Percentiles rank a stretch among this genome's conserved stretches.
Evolutionary conservation across 2,329 filamentous ascomycete genomes (phyloP).

Genomic region (Oidium heveae): DNA sequence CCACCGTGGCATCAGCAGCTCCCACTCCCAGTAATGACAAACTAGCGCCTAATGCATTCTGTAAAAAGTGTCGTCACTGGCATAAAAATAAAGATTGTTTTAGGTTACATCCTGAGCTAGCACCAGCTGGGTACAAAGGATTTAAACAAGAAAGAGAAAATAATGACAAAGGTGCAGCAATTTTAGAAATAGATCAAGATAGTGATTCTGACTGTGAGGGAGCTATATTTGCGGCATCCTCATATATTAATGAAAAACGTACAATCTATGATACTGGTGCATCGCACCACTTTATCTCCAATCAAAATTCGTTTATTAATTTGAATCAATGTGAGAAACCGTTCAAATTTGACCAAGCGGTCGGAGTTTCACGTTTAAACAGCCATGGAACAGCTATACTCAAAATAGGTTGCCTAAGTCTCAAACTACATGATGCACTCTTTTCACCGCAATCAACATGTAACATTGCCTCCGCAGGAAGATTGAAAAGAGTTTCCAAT

Average conservation of each 20-base stretch:
- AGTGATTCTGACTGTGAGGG: not conserved
- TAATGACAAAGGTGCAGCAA: not conserved
- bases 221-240: not conserved
- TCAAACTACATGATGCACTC: not conserved
- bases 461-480: not conserved
- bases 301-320: not conserved
- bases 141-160: not conserved
- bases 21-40: not conserved
- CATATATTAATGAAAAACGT: not conserved
- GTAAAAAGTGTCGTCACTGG: not conserved
- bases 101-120: not conserved
- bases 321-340: not conserved
- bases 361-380: not conserved
- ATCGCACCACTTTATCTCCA: not conserved
- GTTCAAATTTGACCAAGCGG: not conserved
- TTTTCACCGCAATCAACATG: not conserved
- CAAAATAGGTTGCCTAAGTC: not conserved
- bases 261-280: constrained; percentile 1
- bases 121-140: not conserved
- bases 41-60: not conserved
- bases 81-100: not conserved
- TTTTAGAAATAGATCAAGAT: not conserved
- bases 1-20: not conserved
- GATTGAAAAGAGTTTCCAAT: not conserved
- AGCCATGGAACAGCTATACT: not conserved